Percentiles rank a stretch among this genome's conserved stretches.
phyloP scores from a whole-genome alignment of 768 basidiomycete genomes.

The Fomitopsis serialis region DNA sequence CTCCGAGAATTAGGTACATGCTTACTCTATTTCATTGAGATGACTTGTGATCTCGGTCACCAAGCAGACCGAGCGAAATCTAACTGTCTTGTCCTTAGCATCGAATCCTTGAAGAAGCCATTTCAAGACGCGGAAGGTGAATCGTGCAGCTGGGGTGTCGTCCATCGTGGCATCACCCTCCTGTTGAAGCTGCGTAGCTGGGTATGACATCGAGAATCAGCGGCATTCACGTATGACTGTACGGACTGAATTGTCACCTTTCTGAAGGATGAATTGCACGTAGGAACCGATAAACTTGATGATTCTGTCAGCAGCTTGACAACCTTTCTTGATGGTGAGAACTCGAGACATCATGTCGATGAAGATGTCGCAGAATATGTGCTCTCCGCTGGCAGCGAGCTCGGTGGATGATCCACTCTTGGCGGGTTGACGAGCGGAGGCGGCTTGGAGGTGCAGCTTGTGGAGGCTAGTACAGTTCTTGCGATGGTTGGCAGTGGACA shows the following conservation, averaged over 20 bases:
- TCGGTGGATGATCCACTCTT: slow-evolving; percentile 22
- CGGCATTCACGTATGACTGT: no score
- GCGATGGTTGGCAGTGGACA: slow-evolving; percentile 39
- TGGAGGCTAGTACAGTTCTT: slow-evolving; percentile 44
- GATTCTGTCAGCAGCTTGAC: slow-evolving; percentile 37
- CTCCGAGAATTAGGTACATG: no score
- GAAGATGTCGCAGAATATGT: slow-evolving; percentile 38
- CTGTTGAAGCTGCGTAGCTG: no score
- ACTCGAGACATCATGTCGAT: slow-evolving; percentile 37
- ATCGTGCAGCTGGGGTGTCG: slow-evolving; percentile 64
- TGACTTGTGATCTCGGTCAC: slow-evolving; percentile 41
- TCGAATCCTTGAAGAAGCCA: slow-evolving; percentile 46
- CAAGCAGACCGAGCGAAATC: slow-evolving; percentile 40
- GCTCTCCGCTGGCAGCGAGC: slow-evolving; percentile 41
- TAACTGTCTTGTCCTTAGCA: slow-evolving; percentile 46
- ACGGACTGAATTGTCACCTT: no score
- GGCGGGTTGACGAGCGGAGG: slow-evolving; percentile 22
- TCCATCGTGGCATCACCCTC: slow-evolving; percentile 42
- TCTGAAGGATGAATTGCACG: slow-evolving; percentile 38
- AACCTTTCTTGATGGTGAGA: slow-evolving; percentile 44
- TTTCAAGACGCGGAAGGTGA: slow-evolving; percentile 59
- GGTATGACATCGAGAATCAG: background rate
- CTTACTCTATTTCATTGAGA: slow-evolving; percentile 46
- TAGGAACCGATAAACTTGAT: slow-evolving; percentile 44
- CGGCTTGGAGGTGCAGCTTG: slow-evolving; percentile 36